Percentiles rank a stretch among this genome's conserved stretches.
phyloP scores from a whole-genome alignment of 129 eudicot species.

The Ambrosia trifida region DNA sequence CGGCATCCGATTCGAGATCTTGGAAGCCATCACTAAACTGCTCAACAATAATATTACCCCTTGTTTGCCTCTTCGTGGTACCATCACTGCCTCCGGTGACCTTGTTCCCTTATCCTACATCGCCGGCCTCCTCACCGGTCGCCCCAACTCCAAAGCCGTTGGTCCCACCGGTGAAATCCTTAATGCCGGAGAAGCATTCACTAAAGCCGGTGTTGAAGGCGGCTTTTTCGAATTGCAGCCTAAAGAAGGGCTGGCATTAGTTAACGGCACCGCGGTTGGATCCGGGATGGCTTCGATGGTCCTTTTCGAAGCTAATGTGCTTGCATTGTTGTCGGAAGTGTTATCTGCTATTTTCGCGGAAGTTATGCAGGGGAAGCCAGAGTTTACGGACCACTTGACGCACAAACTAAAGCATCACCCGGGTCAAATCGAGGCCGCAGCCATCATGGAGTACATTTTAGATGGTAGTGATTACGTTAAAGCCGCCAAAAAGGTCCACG shows the following conservation, averaged over 20 bases:
- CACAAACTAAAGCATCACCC: slow-evolving; percentile 81
- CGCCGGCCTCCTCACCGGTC: slow-evolving; percentile 71
- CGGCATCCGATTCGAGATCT: slow-evolving; percentile 70
- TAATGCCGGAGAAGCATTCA: slow-evolving; percentile 47
- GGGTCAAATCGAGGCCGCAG: slow-evolving; percentile 83
- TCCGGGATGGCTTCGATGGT: slow-evolving; percentile 70
- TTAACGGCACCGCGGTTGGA: slow-evolving; percentile 77
- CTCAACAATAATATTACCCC: slow-evolving; percentile 73
- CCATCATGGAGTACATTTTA: slow-evolving; percentile 71
- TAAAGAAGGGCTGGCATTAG: slow-evolving; percentile 71
- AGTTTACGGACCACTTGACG: slow-evolving; percentile 68
- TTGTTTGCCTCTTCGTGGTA: slow-evolving; percentile 68
- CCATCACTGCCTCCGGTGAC: slow-evolving; percentile 77
- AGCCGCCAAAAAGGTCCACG: slow-evolving; percentile 54
- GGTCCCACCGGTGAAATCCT: slow-evolving; percentile 57
- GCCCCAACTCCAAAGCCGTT: slow-evolving; percentile 59
- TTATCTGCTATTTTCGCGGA: slow-evolving; percentile 61
- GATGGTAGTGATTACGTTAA: slow-evolving; percentile 66
- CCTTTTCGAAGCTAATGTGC: slow-evolving; percentile 62
- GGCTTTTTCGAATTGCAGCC: slow-evolving; percentile 78
- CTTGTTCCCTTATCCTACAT: slow-evolving; percentile 73
- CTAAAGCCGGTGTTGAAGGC: slow-evolving; percentile 42
- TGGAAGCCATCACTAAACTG: slow-evolving; percentile 66
- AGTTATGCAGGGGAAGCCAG: slow-evolving; percentile 78
- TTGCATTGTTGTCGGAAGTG: slow-evolving; percentile 56